phyloP scores from a whole-genome alignment of 1,284 basidiomycete species.

The Malassezia arunalokei region DNA sequence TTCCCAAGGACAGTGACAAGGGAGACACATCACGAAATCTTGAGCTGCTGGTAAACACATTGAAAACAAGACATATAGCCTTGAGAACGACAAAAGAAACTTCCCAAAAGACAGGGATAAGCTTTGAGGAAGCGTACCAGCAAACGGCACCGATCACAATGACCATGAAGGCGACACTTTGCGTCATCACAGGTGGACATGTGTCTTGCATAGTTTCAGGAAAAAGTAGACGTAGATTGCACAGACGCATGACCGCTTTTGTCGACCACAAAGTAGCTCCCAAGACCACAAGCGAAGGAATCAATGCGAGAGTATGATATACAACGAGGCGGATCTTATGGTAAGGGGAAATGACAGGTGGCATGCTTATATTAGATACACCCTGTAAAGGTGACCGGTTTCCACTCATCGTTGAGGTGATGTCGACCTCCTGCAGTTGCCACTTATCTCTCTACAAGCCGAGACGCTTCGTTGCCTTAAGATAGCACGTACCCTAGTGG shows the following conservation, averaged over 20 bases:
- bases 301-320: conserved; percentile 1
- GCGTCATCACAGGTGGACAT: neutral
- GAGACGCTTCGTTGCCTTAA: no score
- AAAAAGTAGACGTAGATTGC: conserved; percentile 9
- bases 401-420: neutral
- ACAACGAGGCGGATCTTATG: conserved; percentile 3
- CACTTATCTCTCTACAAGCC: no score
- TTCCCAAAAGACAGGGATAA: conserved; percentile 13
- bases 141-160: conserved; percentile 1
- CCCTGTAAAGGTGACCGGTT: neutral
- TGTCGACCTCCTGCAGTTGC: no score
- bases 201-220: neutral
- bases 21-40: neutral
- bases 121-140: conserved; percentile 12
- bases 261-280: neutral
- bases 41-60: neutral
- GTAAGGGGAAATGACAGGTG: neutral
- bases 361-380: neutral
- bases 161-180: neutral
- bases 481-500: neutral
- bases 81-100: neutral
- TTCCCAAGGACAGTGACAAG: neutral
- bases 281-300: conserved; percentile 1
- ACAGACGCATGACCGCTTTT: neutral
- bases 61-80: neutral